phyloP scores from a whole-genome alignment of 2,329 filamentous ascomycete genomes.

The Diplodia corticola region DNA sequence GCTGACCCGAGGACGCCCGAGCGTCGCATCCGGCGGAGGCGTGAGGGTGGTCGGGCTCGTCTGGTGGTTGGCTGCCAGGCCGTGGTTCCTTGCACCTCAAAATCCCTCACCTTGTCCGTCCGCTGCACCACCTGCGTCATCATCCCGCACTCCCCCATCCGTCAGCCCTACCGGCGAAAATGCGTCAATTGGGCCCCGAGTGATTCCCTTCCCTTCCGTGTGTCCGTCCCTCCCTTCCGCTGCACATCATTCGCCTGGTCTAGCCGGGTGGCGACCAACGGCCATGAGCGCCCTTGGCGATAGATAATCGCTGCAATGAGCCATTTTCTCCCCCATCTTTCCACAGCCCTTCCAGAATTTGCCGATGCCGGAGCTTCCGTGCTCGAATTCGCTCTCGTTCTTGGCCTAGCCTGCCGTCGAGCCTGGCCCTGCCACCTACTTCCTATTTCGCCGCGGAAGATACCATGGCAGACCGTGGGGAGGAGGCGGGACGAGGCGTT shows the following conservation, averaged over 20 bases:
- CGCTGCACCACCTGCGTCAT: not conserved
- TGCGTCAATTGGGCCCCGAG: not conserved
- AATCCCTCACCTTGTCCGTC: constrained; percentile 5
- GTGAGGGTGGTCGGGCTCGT: no score
- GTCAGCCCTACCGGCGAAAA: constrained; percentile 8
- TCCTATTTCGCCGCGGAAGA: not conserved
- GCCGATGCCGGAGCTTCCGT: not conserved
- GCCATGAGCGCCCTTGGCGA: not conserved
- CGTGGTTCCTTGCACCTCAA: not conserved
- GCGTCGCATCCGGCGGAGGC: not conserved
- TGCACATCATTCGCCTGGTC: constrained; percentile 4
- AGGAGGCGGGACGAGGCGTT: not conserved
- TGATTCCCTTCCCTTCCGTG: not conserved
- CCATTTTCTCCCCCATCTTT: constrained; percentile 5
- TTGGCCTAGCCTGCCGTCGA: not conserved
- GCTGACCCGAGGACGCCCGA: constrained; percentile 13
- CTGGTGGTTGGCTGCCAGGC: no score
- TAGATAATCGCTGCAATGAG: not conserved
- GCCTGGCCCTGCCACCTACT: not conserved
- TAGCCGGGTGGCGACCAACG: not conserved
- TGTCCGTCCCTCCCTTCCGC: not conserved
- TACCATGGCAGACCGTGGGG: not conserved
- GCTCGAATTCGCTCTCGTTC: not conserved
- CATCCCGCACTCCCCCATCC: constrained; percentile 13
- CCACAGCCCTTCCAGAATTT: constrained; percentile 2